Conservation (phyloP, 495 filamentous ascomycete species). For the Terfezia claveryi region DNA sequence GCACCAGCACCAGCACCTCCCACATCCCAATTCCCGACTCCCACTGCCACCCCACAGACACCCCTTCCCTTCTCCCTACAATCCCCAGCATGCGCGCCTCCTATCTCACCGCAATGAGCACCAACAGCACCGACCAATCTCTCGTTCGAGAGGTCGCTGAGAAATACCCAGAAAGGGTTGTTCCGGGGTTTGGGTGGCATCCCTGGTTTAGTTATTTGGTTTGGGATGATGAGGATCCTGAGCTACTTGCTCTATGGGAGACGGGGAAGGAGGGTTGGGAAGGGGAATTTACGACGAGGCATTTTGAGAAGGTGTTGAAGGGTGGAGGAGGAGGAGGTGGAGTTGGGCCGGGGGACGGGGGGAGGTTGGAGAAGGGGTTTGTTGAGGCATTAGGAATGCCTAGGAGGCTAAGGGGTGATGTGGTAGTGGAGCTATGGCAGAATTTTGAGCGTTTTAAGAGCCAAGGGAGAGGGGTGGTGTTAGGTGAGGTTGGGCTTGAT, state of each 20-base stretch:
- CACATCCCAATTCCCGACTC: conserved; percentile 34
- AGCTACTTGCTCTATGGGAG: conserved; percentile 21
- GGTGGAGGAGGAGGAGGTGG: conserved; percentile 30
- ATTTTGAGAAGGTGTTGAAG: conserved; percentile 51
- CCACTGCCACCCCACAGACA: conserved; percentile 97
- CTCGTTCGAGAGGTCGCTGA: conserved; percentile 51
- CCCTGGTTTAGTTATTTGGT: conserved; percentile 94
- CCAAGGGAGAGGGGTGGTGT: conserved; percentile 46
- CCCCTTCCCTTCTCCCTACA: conserved; percentile 44
- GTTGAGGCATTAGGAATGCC: conserved; percentile 48
- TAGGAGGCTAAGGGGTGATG: conserved; percentile 34
- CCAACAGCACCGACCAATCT: conserved; percentile 64
- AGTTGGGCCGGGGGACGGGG: no score
- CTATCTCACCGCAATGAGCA: conserved; percentile 70
- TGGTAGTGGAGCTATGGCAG: conserved; percentile 39
- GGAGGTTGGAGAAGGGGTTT: conserved; percentile 32
- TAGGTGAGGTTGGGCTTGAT: conserved; percentile 74
- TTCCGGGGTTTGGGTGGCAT: conserved; percentile 94
- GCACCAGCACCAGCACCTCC: background rate
- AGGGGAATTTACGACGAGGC: conserved; percentile 32
- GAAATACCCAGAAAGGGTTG: conserved; percentile 25
- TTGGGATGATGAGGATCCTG: conserved; percentile 34
- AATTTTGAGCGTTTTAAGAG: conserved; percentile 29
- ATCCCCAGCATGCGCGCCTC: conserved; percentile 60
- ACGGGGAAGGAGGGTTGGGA: background rate